A percentile compares a stretch with the other conserved stretches of the same genome.
Evolutionary conservation across 1,284 basidiomycete genomes (phyloP).

Genomic region (Cyathus olla): DNA sequence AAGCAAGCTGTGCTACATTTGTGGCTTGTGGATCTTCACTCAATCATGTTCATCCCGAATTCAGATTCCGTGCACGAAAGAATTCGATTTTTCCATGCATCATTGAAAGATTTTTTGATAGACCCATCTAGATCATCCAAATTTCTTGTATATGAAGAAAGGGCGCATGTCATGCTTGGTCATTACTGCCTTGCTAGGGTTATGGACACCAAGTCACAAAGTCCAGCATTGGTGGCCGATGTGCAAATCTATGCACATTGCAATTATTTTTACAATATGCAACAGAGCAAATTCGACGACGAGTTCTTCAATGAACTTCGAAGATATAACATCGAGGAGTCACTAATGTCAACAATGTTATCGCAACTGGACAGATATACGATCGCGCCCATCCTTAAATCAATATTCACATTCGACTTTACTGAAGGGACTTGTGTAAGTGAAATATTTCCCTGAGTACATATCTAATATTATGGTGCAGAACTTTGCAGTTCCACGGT

Average conservation of each 20-base stretch:
- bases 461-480: too few species aligned
- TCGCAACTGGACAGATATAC: too few species aligned
- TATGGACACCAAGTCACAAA: not conserved
- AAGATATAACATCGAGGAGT: not conserved
- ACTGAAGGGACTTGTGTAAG: too few species aligned
- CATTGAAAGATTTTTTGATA: constrained; percentile 31
- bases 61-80: not conserved
- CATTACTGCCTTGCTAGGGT: not conserved
- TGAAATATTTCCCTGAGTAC: too few species aligned
- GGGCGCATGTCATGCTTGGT: constrained; percentile 21
- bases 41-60: not conserved
- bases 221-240: not conserved
- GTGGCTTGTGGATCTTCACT: not conserved
- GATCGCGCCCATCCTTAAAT: too few species aligned
- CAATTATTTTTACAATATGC: not conserved
- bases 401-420: too few species aligned
- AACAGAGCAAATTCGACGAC: not conserved
- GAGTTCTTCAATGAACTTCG: not conserved
- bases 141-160: constrained; percentile 32
- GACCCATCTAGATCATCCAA: constrained; percentile 29
- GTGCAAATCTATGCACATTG: not conserved
- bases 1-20: not conserved
- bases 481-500: too few species aligned
- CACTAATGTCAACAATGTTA: too few species aligned
- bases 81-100: constrained; percentile 28